Conservation (phyloP, 805 yeast genomes). For the Ogataea degrootiae region DNA sequence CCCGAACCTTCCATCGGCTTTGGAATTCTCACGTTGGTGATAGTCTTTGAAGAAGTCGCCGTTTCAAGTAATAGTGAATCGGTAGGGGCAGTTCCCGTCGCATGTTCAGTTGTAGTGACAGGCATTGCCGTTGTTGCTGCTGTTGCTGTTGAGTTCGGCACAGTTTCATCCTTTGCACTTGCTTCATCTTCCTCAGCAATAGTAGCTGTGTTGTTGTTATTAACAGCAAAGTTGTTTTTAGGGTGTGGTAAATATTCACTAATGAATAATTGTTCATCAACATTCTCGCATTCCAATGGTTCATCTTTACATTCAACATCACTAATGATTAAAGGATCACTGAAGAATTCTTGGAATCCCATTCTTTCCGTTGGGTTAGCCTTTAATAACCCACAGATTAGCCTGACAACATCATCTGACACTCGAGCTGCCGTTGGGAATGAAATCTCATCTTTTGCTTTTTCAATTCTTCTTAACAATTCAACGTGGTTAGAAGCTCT, state of each 20-base stretch:
- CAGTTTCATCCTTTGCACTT: neutral
- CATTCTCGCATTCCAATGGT: constrained; percentile 60
- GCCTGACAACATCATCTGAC: constrained; percentile 57
- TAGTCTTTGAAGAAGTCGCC: constrained; percentile 1
- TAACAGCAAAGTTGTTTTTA: neutral
- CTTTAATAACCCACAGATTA: constrained; percentile 72
- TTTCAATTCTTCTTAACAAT: constrained; percentile 78
- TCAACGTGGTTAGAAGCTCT: constrained; percentile 92
- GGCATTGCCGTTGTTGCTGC: neutral
- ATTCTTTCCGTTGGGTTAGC: constrained; percentile 85
- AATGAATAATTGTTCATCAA: constrained; percentile 77
- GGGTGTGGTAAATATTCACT: constrained; percentile 59
- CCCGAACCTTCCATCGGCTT: constrained; percentile 18
- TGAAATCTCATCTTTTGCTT: constrained; percentile 67
- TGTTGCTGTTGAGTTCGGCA: neutral
- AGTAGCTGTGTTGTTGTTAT: constrained; percentile 9
- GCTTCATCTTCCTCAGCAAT: constrained; percentile 14
- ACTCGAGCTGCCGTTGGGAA: constrained; percentile 70
- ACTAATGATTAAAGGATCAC: constrained; percentile 56
- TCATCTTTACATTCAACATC: constrained; percentile 50
- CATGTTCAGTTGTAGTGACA: neutral
- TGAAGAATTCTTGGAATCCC: constrained; percentile 84
- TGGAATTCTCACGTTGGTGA: constrained; percentile 9
- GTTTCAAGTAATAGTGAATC: constrained; percentile 16
- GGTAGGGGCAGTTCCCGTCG: constrained; percentile 5